Percentiles rank a stretch among this genome's conserved stretches.
Conservation (phyloP, 1,139 yeast genomes). For the Tardiomyces digboiensis region DNA sequence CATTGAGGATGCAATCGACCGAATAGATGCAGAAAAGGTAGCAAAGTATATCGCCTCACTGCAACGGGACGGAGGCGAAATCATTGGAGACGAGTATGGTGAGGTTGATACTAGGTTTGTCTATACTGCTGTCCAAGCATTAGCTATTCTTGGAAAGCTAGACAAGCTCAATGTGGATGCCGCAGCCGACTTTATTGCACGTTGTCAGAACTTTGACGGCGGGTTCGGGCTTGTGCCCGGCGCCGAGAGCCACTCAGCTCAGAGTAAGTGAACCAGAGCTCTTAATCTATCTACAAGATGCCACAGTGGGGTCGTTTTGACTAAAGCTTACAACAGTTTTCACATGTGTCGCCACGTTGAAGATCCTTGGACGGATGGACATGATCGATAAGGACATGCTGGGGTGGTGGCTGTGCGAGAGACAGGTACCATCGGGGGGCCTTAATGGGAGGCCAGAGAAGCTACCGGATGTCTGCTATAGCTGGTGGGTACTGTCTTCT, state of each 20-base stretch:
- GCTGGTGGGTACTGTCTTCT: conserved; percentile 95
- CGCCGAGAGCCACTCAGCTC: conserved; percentile 93
- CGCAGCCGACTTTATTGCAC: conserved; percentile 54
- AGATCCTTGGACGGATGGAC: conserved; percentile 54
- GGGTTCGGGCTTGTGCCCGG: conserved; percentile 94
- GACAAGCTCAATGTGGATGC: conserved; percentile 50
- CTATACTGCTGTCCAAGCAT: conserved; percentile 67
- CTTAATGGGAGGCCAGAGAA: conserved; percentile 95
- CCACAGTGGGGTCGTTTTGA: conserved; percentile 19
- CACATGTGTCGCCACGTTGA: conserved; percentile 74
- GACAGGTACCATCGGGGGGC: conserved; percentile 90
- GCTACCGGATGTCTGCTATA: conserved; percentile 91
- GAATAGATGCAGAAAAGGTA: conserved; percentile 28
- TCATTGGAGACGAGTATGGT: conserved; percentile 85
- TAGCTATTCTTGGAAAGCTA: conserved; percentile 59
- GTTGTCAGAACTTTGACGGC: conserved; percentile 89
- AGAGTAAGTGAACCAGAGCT: too few species aligned
- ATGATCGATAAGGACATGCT: conserved; percentile 43
- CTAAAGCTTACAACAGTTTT: too few species aligned
- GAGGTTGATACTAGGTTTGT: conserved; percentile 90
- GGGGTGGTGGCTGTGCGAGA: conserved; percentile 81
- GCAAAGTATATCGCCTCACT: conserved; percentile 43
- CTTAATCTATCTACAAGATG: background rate
- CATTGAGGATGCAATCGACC: conserved; percentile 51
- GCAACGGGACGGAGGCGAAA: conserved; percentile 68